Evolutionary conservation across 257 asterid species (phyloP), one percentile per base, ranked within the genome.

Genomic region (Apocynum venetum): DNA sequence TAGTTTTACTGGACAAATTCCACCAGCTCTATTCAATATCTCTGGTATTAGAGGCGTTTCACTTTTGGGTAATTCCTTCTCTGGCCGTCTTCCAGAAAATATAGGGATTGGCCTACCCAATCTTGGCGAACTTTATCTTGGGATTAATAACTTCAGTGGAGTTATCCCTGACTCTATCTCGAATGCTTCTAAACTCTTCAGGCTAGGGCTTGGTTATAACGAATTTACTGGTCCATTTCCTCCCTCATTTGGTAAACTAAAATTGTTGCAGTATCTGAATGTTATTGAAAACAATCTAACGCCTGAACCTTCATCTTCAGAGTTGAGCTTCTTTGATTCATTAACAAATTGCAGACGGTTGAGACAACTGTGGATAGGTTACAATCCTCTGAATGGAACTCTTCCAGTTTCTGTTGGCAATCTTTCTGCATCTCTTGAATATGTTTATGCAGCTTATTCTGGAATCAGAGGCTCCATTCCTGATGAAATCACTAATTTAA

Each of bases 361-460:
- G 36, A 68, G 6, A 41, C 13, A 8, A 17, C 68, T 82, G 70
- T 59, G 73, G 71, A 61, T 82, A 14, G 63, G 77, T 70, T 47
- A 47, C 69, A 86, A 84, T 73, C 82, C 53, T 14, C 76, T 82
- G 3, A 78, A 73, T 66, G 87, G 87, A 15, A 11, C 47, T 60
- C 80, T 86, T 38, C 86, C 86, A 25, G 53, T 35, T 47, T 78
- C 88, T 13, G 38, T 84, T 49, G 88, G 89, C 56, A 72, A 89
- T 80, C 53, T 66, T 85, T 48, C 87, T 6, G 74, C 83, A 13
- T 67, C 77, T 61, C 81, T 85, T 8, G 68, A 49, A 5, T 3
- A 12, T 11, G 60, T 86, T 43, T 6, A 0, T 0, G 85, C 84
- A 43, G 4, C 35, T 61, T 9, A 78, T 61, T 25, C 72, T 60